These are phyloP conservation scores for Rhizophora mangle DNA, from an alignment of 345 rosid species.

Conservation along the genomic window DNA sequence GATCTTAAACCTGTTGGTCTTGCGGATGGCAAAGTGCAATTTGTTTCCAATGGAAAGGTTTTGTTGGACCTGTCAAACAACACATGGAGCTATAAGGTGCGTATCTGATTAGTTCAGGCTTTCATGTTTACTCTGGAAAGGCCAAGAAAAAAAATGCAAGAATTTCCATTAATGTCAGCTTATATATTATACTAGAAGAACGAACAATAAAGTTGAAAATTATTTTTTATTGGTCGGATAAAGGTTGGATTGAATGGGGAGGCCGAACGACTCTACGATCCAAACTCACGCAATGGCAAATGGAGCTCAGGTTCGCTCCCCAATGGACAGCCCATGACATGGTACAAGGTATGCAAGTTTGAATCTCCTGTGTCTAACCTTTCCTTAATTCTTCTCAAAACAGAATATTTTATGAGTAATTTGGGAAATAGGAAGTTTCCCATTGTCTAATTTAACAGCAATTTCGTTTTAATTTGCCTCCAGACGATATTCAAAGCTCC, in stretches of 20 bases:
- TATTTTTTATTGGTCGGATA: not conserved
- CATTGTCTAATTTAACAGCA: not conserved
- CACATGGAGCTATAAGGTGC: slow-evolving; percentile 2
- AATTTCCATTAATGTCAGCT: too few species aligned
- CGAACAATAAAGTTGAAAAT: not conserved
- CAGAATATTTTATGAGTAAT: too few species aligned
- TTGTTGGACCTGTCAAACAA: not conserved
- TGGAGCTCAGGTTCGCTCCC: not conserved
- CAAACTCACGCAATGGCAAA: not conserved
- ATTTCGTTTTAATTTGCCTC: not conserved
- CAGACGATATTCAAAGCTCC: slow-evolving; percentile 11
- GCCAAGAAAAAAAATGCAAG: too few species aligned
- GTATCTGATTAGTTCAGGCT: not conserved
- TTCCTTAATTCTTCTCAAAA: too few species aligned
- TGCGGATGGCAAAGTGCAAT: not conserved
- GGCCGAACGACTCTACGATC: slow-evolving; percentile 2
- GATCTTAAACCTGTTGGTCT: slow-evolving; percentile 1
- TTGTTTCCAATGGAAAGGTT: not conserved
- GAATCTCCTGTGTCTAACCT: too few species aligned
- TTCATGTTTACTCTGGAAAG: too few species aligned
- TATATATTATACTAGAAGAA: not conserved
- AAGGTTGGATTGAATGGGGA: slow-evolving; percentile 11
- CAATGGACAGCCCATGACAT: not conserved
- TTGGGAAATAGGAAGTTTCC: too few species aligned
- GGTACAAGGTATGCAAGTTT: slow-evolving; percentile 14